These are phyloP conservation scores for Camellia sinensis DNA, from an alignment of 148 eudicot genomes.

Conservation along the genomic window DNA sequence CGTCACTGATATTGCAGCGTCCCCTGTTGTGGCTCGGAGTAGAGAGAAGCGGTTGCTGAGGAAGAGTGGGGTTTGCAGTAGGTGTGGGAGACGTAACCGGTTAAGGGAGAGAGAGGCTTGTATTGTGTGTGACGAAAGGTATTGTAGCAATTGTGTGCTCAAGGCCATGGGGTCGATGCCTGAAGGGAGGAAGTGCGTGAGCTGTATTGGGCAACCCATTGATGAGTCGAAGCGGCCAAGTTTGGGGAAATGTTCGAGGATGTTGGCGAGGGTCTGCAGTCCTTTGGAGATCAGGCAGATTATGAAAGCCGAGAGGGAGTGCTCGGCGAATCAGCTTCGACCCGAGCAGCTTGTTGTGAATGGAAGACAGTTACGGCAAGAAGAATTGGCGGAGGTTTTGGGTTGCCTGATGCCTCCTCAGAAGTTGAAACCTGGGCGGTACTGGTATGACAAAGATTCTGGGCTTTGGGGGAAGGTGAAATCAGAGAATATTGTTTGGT, in stretches of 20 bases:
- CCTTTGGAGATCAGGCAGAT: constrained; percentile 31
- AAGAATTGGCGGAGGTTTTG: constrained; percentile 31
- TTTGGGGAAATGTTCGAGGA: constrained; percentile 34
- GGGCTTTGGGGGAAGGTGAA: constrained; percentile 53
- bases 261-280: constrained; percentile 28
- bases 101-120: constrained; percentile 27
- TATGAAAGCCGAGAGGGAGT: constrained; percentile 39
- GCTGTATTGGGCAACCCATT: constrained; percentile 38
- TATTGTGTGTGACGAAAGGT: constrained; percentile 36
- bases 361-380: constrained; percentile 27
- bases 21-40: neutral
- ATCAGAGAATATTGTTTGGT: neutral
- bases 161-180: constrained; percentile 55
- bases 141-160: constrained; percentile 36
- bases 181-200: constrained; percentile 42
- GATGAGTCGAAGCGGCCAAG: constrained; percentile 28
- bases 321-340: constrained; percentile 36
- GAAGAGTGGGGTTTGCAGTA: constrained; percentile 26
- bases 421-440: constrained; percentile 42
- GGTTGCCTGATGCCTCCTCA: constrained; percentile 30
- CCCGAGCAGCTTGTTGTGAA: constrained; percentile 38
- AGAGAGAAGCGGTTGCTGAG: constrained; percentile 10
- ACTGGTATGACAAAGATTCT: constrained; percentile 48
- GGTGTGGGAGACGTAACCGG: constrained; percentile 29
- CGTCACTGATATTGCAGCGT: constrained; percentile 7